phyloP scores from a whole-genome alignment of 2,329 filamentous ascomycete genomes.

The Epichloe coenophiala region DNA sequence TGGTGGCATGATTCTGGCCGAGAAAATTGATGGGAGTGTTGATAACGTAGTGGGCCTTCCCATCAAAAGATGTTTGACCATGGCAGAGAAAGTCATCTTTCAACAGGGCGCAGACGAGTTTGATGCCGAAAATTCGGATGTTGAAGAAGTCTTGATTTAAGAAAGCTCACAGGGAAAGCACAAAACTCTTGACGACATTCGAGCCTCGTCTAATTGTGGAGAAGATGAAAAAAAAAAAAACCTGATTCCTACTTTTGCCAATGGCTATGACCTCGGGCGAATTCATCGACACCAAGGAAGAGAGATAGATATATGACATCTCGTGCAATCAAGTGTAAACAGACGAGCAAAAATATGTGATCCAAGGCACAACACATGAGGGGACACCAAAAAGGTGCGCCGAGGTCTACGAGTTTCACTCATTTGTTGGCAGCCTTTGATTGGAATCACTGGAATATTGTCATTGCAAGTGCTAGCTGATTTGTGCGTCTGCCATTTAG shows the following conservation, averaged over 20 bases:
- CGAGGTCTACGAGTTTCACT: too few relatives aligned
- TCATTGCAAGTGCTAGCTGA: too few relatives aligned
- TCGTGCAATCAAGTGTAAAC: background rate
- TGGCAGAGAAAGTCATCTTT: slow-evolving; percentile 82
- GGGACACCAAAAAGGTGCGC: background rate
- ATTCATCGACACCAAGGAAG: background rate
- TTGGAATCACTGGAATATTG: too few relatives aligned
- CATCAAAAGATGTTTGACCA: slow-evolving; percentile 57
- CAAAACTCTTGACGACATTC: background rate
- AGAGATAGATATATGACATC: background rate
- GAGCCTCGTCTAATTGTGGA: background rate
- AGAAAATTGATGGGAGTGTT: slow-evolving; percentile 75
- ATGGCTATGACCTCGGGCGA: background rate
- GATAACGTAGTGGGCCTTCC: slow-evolving; percentile 94
- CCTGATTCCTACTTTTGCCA: background rate
- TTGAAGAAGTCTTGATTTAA: slow-evolving; percentile 16
- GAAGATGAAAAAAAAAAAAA: background rate
- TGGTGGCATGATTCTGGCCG: slow-evolving; percentile 73
- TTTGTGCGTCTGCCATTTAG: background rate
- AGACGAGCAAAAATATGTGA: background rate
- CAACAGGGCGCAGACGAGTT: slow-evolving; percentile 54
- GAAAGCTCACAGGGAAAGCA: background rate
- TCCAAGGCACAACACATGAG: background rate
- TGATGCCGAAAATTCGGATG: slow-evolving; percentile 33
- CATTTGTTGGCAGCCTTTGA: too few relatives aligned